These are phyloP conservation scores for Diaporthe caulivora DNA, from an alignment of 2,329 filamentous ascomycete genomes.

Conservation along the genomic window DNA sequence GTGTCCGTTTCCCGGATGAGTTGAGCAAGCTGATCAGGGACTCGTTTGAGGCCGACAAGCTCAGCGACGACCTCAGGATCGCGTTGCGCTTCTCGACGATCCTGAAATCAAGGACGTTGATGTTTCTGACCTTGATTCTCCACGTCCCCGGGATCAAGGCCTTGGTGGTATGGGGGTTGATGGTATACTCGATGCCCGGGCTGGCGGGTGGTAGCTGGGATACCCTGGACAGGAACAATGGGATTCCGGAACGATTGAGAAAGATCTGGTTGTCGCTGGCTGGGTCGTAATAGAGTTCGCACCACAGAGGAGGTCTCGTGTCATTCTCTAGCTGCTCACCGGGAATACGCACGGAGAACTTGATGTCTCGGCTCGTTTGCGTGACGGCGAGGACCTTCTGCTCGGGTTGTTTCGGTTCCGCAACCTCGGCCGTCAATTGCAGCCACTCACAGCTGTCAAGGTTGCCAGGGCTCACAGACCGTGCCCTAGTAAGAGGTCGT, in stretches of 20 bases:
- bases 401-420: constrained; percentile 62
- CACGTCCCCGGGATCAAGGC: constrained; percentile 67
- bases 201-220: constrained; percentile 55
- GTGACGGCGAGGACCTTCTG: constrained; percentile 71
- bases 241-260: constrained; percentile 66
- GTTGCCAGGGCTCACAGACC: constrained; percentile 67
- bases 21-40: constrained; percentile 50
- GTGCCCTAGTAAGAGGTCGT: constrained; percentile 64
- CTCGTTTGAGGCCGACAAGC: constrained; percentile 45
- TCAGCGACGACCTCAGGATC: constrained; percentile 45
- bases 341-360: constrained; percentile 69
- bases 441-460: constrained; percentile 69
- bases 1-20: constrained; percentile 64
- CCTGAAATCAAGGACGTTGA: constrained; percentile 68
- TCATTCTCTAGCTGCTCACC: constrained; percentile 58
- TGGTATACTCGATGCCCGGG: constrained; percentile 48
- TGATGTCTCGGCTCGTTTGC: constrained; percentile 71
- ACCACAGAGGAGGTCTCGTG: constrained; percentile 65
- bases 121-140: constrained; percentile 64
- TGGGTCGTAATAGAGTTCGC: constrained; percentile 71
- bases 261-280: constrained; percentile 70
- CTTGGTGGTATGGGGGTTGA: constrained; percentile 58
- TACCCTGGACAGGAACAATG: constrained; percentile 62
- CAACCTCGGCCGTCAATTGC: constrained; percentile 66
- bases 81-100: constrained; percentile 68